phyloP scores from a whole-genome alignment of 106 monocot species.

The Dendrobium chrysotoxum region DNA sequence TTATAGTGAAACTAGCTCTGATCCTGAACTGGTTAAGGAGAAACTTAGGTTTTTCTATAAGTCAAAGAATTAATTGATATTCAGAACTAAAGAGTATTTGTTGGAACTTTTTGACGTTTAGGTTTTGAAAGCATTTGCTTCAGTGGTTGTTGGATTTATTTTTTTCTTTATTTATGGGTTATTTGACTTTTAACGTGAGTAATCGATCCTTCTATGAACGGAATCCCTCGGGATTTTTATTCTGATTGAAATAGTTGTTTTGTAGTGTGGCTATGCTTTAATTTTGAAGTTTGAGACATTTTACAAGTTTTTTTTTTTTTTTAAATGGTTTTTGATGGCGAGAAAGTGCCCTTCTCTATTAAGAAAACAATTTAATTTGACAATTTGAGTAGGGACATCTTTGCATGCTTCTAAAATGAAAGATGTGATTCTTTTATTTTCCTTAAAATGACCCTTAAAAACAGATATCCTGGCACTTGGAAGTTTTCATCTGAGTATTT shows the following conservation, averaged over 20 bases:
- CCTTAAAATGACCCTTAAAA: neutral
- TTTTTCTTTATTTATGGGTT: neutral
- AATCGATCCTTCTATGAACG: no score
- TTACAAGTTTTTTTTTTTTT: neutral
- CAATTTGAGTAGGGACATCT: neutral
- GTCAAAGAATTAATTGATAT: neutral
- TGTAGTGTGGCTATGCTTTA: no score
- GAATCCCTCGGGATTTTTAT: no score
- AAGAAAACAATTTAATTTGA: neutral
- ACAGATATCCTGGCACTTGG: neutral
- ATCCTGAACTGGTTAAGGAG: neutral
- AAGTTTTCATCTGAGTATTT: neutral
- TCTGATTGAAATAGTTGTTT: no score
- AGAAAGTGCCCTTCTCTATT: neutral
- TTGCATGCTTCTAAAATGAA: neutral
- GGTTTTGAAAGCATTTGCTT: neutral
- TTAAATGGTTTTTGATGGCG: neutral
- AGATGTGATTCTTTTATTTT: neutral
- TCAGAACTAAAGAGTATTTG: neutral
- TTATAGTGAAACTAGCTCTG: neutral
- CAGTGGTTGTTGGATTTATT: neutral
- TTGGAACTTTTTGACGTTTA: neutral
- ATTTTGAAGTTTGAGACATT: no score
- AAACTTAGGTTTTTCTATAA: neutral
- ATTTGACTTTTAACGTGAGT: neutral